These are phyloP conservation scores for Leccinum fibrillosum DNA, from an alignment of 768 basidiomycete species.

Conservation along the genomic window DNA sequence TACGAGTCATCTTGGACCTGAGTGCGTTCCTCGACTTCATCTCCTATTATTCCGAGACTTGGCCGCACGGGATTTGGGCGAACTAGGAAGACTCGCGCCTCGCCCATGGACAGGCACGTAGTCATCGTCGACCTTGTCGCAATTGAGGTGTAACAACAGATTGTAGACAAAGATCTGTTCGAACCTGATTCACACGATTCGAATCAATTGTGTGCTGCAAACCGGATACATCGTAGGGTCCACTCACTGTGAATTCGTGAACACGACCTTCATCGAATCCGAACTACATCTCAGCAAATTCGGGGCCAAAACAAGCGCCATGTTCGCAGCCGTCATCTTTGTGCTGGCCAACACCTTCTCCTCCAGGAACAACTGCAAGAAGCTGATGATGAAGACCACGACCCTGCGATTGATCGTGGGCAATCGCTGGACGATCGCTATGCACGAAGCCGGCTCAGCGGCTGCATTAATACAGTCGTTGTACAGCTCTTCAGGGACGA, in stretches of 20 bases:
- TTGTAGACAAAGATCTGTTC: conserved; percentile 89
- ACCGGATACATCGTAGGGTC: neutral
- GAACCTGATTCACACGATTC: conserved; percentile 47
- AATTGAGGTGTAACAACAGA: conserved; percentile 75
- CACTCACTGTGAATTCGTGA: conserved; percentile 86
- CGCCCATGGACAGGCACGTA: conserved; percentile 80
- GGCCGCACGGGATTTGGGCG: conserved; percentile 43
- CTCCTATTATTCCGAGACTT: conserved; percentile 55
- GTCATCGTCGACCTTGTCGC: conserved; percentile 68
- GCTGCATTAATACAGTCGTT: conserved; percentile 80
- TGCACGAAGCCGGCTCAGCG: conserved; percentile 62
- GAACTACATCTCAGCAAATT: conserved; percentile 85
- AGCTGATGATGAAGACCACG: conserved; percentile 84
- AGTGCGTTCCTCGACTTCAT: conserved; percentile 9
- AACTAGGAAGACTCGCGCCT: conserved; percentile 55
- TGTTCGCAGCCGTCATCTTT: conserved; percentile 88
- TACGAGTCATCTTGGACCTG: neutral
- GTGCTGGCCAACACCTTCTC: conserved; percentile 68
- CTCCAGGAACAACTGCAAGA: conserved; percentile 84
- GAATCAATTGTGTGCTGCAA: neutral
- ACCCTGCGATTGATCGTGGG: conserved; percentile 87
- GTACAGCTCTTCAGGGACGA: conserved; percentile 88
- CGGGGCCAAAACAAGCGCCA: conserved; percentile 90
- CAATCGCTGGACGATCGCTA: conserved; percentile 70
- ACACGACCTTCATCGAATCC: conserved; percentile 84